Percentiles rank a stretch among this genome's conserved stretches.
Evolutionary conservation across 352 stramenopile species (phyloP).

Genomic region (Globisporangium echinulatum): DNA sequence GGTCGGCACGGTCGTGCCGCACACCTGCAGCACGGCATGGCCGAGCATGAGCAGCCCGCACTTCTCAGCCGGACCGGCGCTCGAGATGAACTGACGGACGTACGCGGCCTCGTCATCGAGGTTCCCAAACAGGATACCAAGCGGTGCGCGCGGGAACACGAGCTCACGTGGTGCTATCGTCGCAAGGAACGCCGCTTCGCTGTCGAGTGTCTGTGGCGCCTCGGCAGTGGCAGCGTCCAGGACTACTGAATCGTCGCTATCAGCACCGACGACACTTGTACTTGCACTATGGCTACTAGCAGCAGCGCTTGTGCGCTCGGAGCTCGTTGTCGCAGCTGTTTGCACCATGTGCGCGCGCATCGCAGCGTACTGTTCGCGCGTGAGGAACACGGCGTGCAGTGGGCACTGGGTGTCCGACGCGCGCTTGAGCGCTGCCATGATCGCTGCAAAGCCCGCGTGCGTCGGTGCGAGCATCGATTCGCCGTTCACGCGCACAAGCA

Average conservation of each 20-base stretch:
- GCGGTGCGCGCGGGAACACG: constrained; percentile 50
- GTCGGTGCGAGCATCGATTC: constrained; percentile 36
- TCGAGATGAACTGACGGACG: constrained; percentile 78
- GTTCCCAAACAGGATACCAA: constrained; percentile 82
- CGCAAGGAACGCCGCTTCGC: constrained; percentile 14
- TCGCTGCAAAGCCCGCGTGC: constrained; percentile 40
- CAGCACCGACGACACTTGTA: too few relatives aligned
- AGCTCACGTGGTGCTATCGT: constrained; percentile 37
- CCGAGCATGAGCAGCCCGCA: constrained; percentile 49
- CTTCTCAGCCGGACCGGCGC: constrained; percentile 60
- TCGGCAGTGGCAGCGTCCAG: constrained; percentile 8
- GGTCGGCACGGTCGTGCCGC: constrained; percentile 48
- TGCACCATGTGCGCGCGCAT: constrained; percentile 18
- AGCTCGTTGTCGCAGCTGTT: constrained; percentile 5
- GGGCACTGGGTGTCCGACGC: constrained; percentile 44
- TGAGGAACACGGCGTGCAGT: constrained; percentile 53
- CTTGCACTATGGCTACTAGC: too few relatives aligned
- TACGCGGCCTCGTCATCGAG: constrained; percentile 74
- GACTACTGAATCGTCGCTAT: too few relatives aligned
- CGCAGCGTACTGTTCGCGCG: constrained; percentile 42
- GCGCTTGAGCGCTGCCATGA: constrained; percentile 51
- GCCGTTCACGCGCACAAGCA: constrained; percentile 61
- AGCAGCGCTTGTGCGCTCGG: constrained; percentile 4
- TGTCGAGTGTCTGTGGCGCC: background rate
- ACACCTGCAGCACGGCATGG: constrained; percentile 74